Evolutionary conservation across 2,329 filamentous ascomycete species (phyloP).

Genomic region (Claviceps sorghi): DNA sequence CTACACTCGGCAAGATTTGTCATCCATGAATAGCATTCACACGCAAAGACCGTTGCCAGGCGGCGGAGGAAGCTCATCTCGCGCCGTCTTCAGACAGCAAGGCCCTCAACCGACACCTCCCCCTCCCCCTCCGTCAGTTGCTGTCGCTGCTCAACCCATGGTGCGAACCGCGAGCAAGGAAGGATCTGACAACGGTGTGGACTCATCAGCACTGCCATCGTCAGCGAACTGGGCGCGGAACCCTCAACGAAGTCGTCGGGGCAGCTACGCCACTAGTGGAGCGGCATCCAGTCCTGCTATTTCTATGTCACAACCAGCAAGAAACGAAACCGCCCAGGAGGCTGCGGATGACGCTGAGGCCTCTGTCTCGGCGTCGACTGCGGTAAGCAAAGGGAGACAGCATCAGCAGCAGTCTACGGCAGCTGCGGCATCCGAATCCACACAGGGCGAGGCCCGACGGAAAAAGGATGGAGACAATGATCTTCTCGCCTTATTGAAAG

Average conservation of each 20-base stretch:
- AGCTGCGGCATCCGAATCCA: background rate
- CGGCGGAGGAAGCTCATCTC: constrained; percentile 35
- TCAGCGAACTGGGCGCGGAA: constrained; percentile 85
- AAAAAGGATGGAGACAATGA: constrained; percentile 10
- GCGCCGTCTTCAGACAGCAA: constrained; percentile 39
- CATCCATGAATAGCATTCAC: constrained; percentile 81
- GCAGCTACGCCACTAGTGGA: constrained; percentile 67
- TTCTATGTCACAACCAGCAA: constrained; percentile 41
- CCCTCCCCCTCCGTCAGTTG: constrained; percentile 25
- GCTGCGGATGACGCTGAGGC: constrained; percentile 20
- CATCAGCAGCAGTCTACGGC: constrained; percentile 7
- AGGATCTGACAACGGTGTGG: constrained; percentile 52
- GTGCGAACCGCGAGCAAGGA: constrained; percentile 65
- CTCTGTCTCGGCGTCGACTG: constrained; percentile 12
- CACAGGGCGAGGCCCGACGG: background rate
- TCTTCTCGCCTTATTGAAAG: constrained; percentile 23
- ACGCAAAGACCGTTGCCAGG: constrained; percentile 54
- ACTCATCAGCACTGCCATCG: constrained; percentile 80
- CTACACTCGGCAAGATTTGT: constrained; percentile 86
- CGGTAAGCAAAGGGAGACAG: constrained; percentile 8
- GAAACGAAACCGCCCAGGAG: constrained; percentile 35
- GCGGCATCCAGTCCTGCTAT: constrained; percentile 71
- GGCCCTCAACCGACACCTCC: constrained; percentile 23
- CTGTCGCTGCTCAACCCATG: constrained; percentile 48
- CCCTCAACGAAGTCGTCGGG: constrained; percentile 51